These are phyloP conservation scores for Sporodiniella umbellata DNA, from an alignment of 371 early-diverging fungal species.

Conservation along the genomic window DNA sequence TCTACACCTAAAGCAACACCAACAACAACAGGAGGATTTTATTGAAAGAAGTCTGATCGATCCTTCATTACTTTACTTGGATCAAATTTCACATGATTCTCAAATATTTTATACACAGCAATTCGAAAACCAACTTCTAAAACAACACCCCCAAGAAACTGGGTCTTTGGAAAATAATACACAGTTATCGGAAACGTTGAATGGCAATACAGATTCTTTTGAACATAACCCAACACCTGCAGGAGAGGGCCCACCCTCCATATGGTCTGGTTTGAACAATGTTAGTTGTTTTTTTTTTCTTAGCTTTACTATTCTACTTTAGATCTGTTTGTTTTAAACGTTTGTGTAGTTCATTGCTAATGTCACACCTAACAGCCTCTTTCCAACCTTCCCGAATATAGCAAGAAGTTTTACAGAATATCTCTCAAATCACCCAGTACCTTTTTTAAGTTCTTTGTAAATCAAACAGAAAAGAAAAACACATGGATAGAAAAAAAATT, in stretches of 20 bases:
- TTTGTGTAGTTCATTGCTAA: constrained; percentile 41
- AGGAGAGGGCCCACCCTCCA: constrained; percentile 19
- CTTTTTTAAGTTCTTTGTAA: constrained; percentile 34
- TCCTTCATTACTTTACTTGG: constrained; percentile 36
- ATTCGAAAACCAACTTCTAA: constrained; percentile 12
- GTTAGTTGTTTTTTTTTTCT: constrained; percentile 11
- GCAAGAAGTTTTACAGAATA: constrained; percentile 50
- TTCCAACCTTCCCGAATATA: constrained; percentile 46
- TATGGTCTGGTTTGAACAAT: constrained; percentile 46
- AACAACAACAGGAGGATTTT: neutral
- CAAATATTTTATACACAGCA: constrained; percentile 33
- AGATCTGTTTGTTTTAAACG: constrained; percentile 1
- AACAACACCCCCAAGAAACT: neutral
- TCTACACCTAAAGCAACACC: constrained; percentile 10
- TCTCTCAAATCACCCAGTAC: constrained; percentile 36
- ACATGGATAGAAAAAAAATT: too few relatives aligned
- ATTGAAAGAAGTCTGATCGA: constrained; percentile 22
- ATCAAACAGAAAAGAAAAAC: neutral
- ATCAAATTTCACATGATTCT: constrained; percentile 31
- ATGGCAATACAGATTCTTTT: constrained; percentile 12
- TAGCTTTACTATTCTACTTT: neutral
- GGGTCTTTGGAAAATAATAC: neutral
- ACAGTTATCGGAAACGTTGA: neutral
- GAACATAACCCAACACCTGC: constrained; percentile 8
- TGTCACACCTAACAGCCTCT: constrained; percentile 46